These are phyloP conservation scores for Bidens hawaiensis DNA, from an alignment of 140 eudicot genomes.

Conservation along the genomic window DNA sequence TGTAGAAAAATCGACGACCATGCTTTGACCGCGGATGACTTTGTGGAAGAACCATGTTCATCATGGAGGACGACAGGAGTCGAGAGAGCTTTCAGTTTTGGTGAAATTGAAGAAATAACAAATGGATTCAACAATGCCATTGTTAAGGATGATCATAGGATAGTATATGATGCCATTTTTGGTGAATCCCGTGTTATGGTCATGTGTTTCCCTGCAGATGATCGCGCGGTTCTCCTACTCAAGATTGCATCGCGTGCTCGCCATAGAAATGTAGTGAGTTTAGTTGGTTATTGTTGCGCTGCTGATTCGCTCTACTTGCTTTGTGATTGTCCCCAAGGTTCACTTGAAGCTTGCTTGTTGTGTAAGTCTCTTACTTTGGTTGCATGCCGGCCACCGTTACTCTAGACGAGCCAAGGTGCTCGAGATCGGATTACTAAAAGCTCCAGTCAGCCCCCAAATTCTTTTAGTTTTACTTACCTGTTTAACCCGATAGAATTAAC, in stretches of 20 bases:
- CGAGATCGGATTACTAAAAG: background rate
- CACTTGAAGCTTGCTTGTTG: constrained; percentile 35
- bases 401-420: background rate
- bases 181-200: constrained; percentile 32
- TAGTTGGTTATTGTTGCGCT: constrained; percentile 34
- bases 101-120: constrained; percentile 41
- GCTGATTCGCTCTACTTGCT: constrained; percentile 33
- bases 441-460: background rate
- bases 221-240: constrained; percentile 27
- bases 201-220: constrained; percentile 27
- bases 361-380: constrained; percentile 27
- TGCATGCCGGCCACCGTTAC: background rate
- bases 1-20: constrained; percentile 24
- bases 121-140: constrained; percentile 24
- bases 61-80: constrained; percentile 39
- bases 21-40: constrained; percentile 7
- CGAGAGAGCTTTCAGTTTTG: constrained; percentile 34
- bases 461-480: background rate
- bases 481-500: background rate
- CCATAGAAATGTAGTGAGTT: constrained; percentile 38
- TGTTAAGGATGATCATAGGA: constrained; percentile 14
- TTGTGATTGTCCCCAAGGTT: constrained; percentile 30
- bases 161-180: constrained; percentile 21
- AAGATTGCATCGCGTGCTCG: constrained; percentile 35
- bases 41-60: constrained; percentile 20